Conservation (phyloP, 345 rosid species). For the Diplotaxis tenuifolia region DNA sequence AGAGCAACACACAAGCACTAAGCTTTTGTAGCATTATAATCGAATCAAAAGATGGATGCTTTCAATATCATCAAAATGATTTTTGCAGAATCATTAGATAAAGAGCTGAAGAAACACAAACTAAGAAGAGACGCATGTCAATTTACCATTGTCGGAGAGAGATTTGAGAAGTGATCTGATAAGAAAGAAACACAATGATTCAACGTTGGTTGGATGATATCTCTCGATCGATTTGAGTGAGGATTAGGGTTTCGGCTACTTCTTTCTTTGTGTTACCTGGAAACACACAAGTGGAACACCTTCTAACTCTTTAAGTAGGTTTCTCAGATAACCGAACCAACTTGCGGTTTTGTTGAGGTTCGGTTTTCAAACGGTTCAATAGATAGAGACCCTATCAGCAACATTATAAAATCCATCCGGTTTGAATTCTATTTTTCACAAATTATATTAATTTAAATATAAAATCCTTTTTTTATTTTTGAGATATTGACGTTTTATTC, state of each 20-base stretch:
- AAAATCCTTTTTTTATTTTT: background rate
- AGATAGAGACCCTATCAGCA: no score
- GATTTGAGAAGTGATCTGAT: background rate
- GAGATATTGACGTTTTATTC: background rate
- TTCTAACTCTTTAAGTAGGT: background rate
- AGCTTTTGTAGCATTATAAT: no score
- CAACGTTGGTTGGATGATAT: background rate
- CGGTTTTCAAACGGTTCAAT: background rate
- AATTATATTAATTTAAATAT: background rate
- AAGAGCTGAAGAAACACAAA: background rate
- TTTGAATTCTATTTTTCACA: background rate
- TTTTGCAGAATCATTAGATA: background rate
- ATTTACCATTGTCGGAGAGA: slow-evolving; percentile 20
- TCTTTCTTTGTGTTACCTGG: background rate
- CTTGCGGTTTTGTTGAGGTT: background rate
- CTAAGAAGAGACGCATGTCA: background rate
- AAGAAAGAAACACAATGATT: background rate
- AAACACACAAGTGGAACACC: background rate
- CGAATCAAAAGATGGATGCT: background rate
- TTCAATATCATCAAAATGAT: background rate
- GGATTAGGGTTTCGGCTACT: slow-evolving; percentile 24
- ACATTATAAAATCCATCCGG: background rate
- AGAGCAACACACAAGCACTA: background rate
- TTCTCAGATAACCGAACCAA: background rate
- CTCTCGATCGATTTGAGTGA: background rate